phyloP scores from a whole-genome alignment of 805 yeast genomes.

The Yarrowia keelungensis region DNA sequence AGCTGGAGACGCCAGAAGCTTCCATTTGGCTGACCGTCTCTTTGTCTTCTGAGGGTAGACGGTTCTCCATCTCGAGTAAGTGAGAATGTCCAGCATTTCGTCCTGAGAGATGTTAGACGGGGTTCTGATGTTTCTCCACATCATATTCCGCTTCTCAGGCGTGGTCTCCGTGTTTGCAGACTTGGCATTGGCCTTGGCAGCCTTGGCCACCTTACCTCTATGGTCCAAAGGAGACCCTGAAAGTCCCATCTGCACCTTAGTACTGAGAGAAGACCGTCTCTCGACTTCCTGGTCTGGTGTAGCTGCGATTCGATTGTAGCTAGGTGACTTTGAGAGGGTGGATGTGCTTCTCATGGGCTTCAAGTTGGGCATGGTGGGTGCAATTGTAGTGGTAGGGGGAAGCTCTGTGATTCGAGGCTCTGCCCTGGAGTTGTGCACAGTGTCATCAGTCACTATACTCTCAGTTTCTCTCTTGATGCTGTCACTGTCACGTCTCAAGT shows the following conservation, averaged over 20 bases:
- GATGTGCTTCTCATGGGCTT: not conserved
- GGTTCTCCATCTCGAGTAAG: slow-evolving; percentile 89
- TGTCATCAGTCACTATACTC: slow-evolving; percentile 19
- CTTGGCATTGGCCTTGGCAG: not conserved
- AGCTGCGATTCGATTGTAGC: slow-evolving; percentile 6
- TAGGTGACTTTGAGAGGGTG: not conserved
- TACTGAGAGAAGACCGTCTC: slow-evolving; percentile 8
- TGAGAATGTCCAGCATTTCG: slow-evolving; percentile 61
- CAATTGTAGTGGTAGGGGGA: not conserved
- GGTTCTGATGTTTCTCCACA: slow-evolving; percentile 72
- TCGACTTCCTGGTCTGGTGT: slow-evolving; percentile 17
- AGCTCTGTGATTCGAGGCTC: slow-evolving; percentile 1
- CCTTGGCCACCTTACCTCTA: not conserved
- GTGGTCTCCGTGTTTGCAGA: slow-evolving; percentile 1
- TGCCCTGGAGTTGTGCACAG: not conserved
- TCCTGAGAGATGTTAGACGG: slow-evolving; percentile 74
- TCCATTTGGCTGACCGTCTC: slow-evolving; percentile 83
- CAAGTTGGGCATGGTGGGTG: not conserved
- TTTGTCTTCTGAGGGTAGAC: slow-evolving; percentile 79
- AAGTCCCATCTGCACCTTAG: slow-evolving; percentile 16
- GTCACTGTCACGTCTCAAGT: not conserved
- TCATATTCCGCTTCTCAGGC: slow-evolving; percentile 45
- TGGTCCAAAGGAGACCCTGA: slow-evolving; percentile 21
- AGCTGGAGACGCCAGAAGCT: slow-evolving; percentile 91
- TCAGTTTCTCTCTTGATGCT: not conserved